Base-by-base conservation (phyloP, 495 filamentous ascomycete species). In the Penicillium soppii region DNA sequence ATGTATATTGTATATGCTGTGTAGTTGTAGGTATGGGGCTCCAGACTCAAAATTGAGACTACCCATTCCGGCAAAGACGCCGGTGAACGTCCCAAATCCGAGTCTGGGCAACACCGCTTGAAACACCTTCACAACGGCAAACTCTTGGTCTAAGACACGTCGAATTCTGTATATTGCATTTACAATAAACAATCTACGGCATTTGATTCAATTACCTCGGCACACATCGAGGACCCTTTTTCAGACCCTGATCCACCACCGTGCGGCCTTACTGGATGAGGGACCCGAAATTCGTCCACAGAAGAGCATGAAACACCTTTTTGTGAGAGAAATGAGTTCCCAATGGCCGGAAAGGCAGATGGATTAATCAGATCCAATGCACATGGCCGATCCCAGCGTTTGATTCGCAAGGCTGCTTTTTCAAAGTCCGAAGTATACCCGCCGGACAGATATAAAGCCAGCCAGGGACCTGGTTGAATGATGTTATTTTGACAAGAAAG, bases 301-400 rank as follows among this genome's bases (percentile, higher is more conserved):
- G 2, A 12, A 17, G 15, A 47, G 38, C 21, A 29, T 47, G 45
- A 47, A 47, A 47, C 45, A n/a, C 5, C 16, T 17, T 37, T 37
- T 17, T 17, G 33, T 37, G 2, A n/a, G 33, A 37, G 15, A 37
- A 13, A 13, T 19, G 9, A 37, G 33, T 19, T 37, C 33, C 33
- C 9, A 37, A 16, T 37, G 33, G 8, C 2, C 4, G n/a, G 16
- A 37, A 12, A 33, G 12, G 30, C 12, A 33, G 30, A n/a, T 10
- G 12, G 30, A 33, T 33, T 27, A 33, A 33, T 33, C 30, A 33
- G n/a, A 17, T 37, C 15, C 10, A 37, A 13, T 32, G 3, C 13
- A 12, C 29, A 32, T 32, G 29, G 29, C 29, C 29, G 10, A 32
- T 7, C 3, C 3, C 29, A 7, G 13, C 3, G n/a, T 37, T 37